Conservation (phyloP, 305 asterid genomes). For the Nicotiana rustica region DNA sequence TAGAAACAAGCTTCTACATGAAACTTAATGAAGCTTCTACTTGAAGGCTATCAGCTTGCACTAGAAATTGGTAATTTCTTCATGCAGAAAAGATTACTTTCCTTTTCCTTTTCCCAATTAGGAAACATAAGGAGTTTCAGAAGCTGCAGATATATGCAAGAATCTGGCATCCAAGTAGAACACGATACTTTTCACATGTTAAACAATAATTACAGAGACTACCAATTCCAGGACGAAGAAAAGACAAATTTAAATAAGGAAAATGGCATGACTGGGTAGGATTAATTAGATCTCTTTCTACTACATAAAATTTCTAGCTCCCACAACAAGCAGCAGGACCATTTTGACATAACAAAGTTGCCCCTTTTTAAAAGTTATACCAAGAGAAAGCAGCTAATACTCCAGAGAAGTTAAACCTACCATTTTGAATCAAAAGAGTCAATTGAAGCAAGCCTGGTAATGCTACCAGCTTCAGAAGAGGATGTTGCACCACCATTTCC, state of each 20-base stretch:
- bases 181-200: neutral
- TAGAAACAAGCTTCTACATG: no score
- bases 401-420: slow-evolving; percentile 47
- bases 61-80: no score
- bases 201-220: neutral
- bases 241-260: neutral
- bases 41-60: no score
- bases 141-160: slow-evolving; percentile 19
- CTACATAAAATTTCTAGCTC: neutral
- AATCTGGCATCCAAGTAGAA: neutral
- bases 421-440: slow-evolving; percentile 98
- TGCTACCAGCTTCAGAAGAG: slow-evolving; percentile 73
- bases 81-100: neutral
- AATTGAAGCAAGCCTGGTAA: slow-evolving; percentile 91
- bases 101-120: neutral
- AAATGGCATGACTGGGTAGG: neutral
- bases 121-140: neutral
- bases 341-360: neutral
- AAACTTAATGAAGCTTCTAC: no score
- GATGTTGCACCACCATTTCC: slow-evolving; percentile 59
- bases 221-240: neutral
- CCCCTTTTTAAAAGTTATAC: neutral
- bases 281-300: neutral
- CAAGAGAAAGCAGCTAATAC: neutral
- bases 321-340: neutral